Evolutionary conservation across 768 basidiomycete genomes (phyloP), one percentile per base, ranked within the genome.

Genomic region (Lactifluus piperatus): DNA sequence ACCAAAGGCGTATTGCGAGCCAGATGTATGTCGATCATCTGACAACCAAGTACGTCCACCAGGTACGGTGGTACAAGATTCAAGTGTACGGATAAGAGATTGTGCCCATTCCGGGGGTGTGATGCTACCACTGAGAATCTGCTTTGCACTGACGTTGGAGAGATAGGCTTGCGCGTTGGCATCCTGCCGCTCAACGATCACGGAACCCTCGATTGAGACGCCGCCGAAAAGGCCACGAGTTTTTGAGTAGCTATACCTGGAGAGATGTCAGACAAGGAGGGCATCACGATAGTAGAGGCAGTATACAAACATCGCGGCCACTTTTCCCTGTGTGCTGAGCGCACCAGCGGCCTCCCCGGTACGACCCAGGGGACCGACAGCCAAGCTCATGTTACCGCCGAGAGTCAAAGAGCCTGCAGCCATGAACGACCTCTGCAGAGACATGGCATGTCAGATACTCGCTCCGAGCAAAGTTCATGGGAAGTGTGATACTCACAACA

Each of bases 211-310:
- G 11, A 91, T 70, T 18, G 90, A 92, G 11, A 97, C 78, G 5
- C 95, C 95, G 30, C 95, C 94, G 61, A 97, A 97, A 3, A 97
- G 79, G 22, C 95, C 95, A 54, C 89, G 83, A 1, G 94, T 94
- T 71, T 94, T 95, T 8, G 86, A 88, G 68, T 93, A 93, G 68
- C 86, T 89, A 71, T 92, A 91, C 86, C 87, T 89, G 67, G 57
- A 34, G 39, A 45, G 61, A 24, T 49, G 51, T 55, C 53, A 20
- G 41, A 45, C 51, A 37, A 45, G 41, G 41, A 27, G 34, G 47
- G 34, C 22, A 34, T 44, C 32, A 34, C 20, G 27, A 30, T 14
- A 14, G n/a, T 20, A 29, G 54, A 51, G 13, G 24, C 47, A 53
- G 18, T 32, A 9, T 9, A 62, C 75, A 62, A 66, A 93, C 93